A percentile compares a stretch with the other conserved stretches of the same genome.
These are phyloP conservation scores for Nemania sp. DNA, from an alignment of 2,329 filamentous ascomycete genomes.

Conservation along the genomic window DNA sequence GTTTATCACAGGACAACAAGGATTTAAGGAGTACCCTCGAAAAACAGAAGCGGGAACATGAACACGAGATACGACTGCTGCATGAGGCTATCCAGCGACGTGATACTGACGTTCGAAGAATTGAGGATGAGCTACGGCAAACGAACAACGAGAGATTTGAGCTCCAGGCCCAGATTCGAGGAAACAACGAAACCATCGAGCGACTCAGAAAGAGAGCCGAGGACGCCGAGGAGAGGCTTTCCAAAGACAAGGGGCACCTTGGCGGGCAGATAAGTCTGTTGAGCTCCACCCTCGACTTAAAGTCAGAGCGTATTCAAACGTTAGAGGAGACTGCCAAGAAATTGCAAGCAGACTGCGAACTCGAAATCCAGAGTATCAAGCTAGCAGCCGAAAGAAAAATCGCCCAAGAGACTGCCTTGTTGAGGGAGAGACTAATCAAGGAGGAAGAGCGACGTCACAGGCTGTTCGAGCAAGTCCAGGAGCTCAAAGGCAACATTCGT, in stretches of 20 bases:
- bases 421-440: conserved; percentile 84
- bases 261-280: conserved; percentile 49
- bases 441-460: conserved; percentile 92
- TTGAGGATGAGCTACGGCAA: conserved; percentile 58
- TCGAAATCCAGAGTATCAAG: conserved; percentile 72
- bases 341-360: conserved; percentile 43
- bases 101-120: conserved; percentile 63
- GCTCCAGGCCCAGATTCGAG: conserved; percentile 45
- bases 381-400: conserved; percentile 85
- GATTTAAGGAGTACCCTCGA: conserved; percentile 69
- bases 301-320: conserved; percentile 47
- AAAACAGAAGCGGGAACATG: conserved; percentile 61
- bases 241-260: conserved; percentile 48
- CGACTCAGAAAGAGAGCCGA: conserved; percentile 48
- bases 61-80: conserved; percentile 55
- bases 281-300: conserved; percentile 46
- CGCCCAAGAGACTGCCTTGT: conserved; percentile 66
- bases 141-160: conserved; percentile 41
- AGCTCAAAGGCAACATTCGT: conserved; percentile 97
- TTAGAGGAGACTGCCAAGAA: conserved; percentile 46
- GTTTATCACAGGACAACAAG: conserved; percentile 69
- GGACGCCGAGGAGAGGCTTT: conserved; percentile 49
- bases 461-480: conserved; percentile 97
- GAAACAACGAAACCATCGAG: conserved; percentile 48
- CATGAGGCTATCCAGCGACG: conserved; percentile 65